phyloP scores from a whole-genome alignment of 73 alveolate genomes.

The Effrenium voratum region DNA sequence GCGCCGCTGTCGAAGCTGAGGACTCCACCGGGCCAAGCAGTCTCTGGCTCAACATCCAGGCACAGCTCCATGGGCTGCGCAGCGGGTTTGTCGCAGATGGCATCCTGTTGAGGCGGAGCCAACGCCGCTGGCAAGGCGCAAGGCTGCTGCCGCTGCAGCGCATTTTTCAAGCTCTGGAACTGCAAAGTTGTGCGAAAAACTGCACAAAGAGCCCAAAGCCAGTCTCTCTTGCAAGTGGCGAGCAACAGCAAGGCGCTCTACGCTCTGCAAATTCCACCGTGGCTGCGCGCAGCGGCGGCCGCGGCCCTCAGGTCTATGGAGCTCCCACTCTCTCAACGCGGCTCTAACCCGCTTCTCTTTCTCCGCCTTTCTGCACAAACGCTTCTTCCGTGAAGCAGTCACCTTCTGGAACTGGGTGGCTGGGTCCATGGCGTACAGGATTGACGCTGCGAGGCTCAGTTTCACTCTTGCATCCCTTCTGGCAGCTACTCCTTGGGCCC shows the following conservation, averaged over 20 bases:
- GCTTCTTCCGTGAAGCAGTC: too few species aligned
- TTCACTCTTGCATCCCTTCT: background rate
- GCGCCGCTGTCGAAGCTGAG: too few species aligned
- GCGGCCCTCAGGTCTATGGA: too few species aligned
- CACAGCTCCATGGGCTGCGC: background rate
- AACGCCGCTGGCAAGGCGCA: background rate
- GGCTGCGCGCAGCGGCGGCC: too few species aligned
- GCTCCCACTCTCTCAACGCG: background rate
- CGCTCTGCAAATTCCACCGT: background rate
- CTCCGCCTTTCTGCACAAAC: background rate
- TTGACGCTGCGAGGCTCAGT: background rate
- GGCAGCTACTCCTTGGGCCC: background rate
- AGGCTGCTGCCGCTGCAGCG: background rate
- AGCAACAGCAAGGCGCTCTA: background rate
- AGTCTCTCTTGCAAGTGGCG: background rate
- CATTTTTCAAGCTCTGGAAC: background rate
- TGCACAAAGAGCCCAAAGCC: background rate
- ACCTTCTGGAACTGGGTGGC: background rate
- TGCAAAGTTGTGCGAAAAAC: background rate
- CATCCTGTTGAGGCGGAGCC: background rate
- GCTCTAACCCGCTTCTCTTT: background rate
- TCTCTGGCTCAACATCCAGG: background rate
- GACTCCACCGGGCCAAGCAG: background rate
- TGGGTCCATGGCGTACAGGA: background rate
- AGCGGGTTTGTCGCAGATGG: background rate